These are phyloP conservation scores for Chaetoscypha palmicola DNA, from an alignment of 2,329 filamentous ascomycete genomes.

Conservation along the genomic window DNA sequence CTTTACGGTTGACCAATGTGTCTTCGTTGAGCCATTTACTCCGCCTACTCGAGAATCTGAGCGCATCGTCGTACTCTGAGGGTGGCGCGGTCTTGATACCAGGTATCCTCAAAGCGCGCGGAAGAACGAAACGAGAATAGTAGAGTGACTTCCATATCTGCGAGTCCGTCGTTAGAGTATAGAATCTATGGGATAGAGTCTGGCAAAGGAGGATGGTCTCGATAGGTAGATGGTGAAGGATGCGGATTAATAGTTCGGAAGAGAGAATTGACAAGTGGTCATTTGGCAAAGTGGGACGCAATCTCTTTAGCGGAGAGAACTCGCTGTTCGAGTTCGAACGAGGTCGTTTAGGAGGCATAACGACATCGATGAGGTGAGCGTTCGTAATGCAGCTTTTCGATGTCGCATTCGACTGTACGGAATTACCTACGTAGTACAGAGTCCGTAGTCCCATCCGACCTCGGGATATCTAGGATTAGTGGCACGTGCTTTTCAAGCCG, in stretches of 20 bases:
- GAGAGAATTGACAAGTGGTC: conserved; percentile 70
- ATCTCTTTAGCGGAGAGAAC: conserved; percentile 15
- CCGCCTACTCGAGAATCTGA: conserved; percentile 38
- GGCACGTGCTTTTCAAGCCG: too few relatives aligned
- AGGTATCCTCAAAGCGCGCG: conserved; percentile 68
- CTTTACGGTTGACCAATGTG: conserved; percentile 21
- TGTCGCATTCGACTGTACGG: too few relatives aligned
- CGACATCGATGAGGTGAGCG: too few relatives aligned
- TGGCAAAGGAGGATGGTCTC: conserved; percentile 56
- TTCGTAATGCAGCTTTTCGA: too few relatives aligned
- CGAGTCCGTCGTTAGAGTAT: conserved; percentile 66
- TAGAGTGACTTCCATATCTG: conserved; percentile 90
- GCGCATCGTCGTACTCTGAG: conserved; percentile 10
- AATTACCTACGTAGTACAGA: too few relatives aligned
- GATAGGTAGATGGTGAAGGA: conserved; percentile 70
- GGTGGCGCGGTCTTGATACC: conserved; percentile 42
- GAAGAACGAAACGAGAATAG: conserved; percentile 79
- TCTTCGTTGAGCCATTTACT: conserved; percentile 41
- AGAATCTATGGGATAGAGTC: conserved; percentile 68
- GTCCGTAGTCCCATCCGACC: too few relatives aligned
- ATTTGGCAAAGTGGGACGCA: conserved; percentile 18
- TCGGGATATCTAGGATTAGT: too few relatives aligned
- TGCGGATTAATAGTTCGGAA: conserved; percentile 80
- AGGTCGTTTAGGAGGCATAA: conserved; percentile 23
- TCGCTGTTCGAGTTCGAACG: conserved; percentile 14